Conservation (phyloP, 2,329 filamentous ascomycete species). For the Fusarium tupiense region DNA sequence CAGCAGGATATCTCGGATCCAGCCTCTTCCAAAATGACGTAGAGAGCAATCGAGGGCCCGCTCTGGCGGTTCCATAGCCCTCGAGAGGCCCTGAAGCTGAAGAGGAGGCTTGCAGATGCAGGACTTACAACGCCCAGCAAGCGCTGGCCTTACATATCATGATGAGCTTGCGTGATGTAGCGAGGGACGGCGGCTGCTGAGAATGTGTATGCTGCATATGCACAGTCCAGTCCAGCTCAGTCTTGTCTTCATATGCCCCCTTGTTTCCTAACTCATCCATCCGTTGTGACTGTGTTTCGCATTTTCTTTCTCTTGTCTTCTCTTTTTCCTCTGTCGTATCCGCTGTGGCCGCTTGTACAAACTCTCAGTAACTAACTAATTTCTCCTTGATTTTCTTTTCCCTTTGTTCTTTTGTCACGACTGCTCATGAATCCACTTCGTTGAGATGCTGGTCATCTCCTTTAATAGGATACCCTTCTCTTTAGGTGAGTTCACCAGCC, state of each 20-base stretch:
- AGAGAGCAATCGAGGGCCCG: conserved; percentile 21
- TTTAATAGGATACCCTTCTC: conserved; percentile 39
- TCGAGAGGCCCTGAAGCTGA: conserved; percentile 26
- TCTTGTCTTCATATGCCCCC: conserved; percentile 28
- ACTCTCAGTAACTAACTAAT: conserved; percentile 6
- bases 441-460: conserved; percentile 52
- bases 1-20: conserved; percentile 15
- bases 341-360: conserved; percentile 17
- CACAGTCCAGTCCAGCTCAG: neutral
- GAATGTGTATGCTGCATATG: conserved; percentile 7
- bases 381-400: conserved; percentile 11
- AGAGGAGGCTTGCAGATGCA: conserved; percentile 36
- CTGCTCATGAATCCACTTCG: conserved; percentile 41
- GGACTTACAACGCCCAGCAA: conserved; percentile 32
- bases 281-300: conserved; percentile 26
- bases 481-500: conserved; percentile 37
- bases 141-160: conserved; percentile 23
- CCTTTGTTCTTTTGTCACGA: conserved; percentile 33
- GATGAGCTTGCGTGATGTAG: conserved; percentile 9
- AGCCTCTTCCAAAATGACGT: conserved; percentile 25
- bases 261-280: conserved; percentile 19
- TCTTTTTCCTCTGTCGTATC: conserved; percentile 22
- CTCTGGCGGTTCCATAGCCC: conserved; percentile 26
- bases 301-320: conserved; percentile 9
- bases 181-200: conserved; percentile 16